phyloP scores from a whole-genome alignment of 345 rosid genomes.

The Euphorbia lathyris region DNA sequence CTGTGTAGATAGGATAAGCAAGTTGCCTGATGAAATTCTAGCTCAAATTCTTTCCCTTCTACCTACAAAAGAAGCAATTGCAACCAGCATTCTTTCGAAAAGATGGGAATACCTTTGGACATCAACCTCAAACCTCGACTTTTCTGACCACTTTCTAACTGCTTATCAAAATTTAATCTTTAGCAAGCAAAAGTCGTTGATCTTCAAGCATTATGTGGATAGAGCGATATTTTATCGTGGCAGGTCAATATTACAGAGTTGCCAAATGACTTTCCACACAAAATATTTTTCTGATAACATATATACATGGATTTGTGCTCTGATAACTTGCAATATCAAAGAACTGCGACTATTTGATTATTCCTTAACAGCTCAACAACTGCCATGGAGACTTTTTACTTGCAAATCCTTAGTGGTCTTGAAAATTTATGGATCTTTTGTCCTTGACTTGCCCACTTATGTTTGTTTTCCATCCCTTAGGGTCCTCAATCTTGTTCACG shows the following conservation, averaged over 20 bases:
- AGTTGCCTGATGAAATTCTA: constrained; percentile 13
- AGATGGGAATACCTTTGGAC: constrained; percentile 21
- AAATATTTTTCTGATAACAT: not conserved
- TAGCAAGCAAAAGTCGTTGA: not conserved
- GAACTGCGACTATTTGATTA: not conserved
- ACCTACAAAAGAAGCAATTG: constrained; percentile 9
- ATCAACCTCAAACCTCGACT: not conserved
- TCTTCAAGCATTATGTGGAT: constrained; percentile 4
- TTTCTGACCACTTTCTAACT: not conserved
- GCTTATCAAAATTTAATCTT: not conserved
- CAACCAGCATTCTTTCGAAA: constrained; percentile 12
- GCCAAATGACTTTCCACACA: not conserved
- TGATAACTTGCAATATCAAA: not conserved
- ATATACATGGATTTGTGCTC: constrained; percentile 9
- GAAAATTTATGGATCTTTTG: not conserved
- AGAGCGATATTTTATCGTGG: constrained; percentile 1
- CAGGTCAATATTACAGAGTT: not conserved
- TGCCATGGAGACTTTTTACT: constrained; percentile 7
- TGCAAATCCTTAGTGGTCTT: not conserved
- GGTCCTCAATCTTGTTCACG: not conserved
- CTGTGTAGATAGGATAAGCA: constrained; percentile 6
- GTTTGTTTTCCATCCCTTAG: constrained; percentile 1
- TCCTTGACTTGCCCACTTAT: constrained; percentile 1
- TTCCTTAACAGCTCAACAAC: not conserved
- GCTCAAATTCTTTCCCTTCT: constrained; percentile 2